Conservation (phyloP, 768 basidiomycete species). For the Phlegmacium glaucopus region DNA sequence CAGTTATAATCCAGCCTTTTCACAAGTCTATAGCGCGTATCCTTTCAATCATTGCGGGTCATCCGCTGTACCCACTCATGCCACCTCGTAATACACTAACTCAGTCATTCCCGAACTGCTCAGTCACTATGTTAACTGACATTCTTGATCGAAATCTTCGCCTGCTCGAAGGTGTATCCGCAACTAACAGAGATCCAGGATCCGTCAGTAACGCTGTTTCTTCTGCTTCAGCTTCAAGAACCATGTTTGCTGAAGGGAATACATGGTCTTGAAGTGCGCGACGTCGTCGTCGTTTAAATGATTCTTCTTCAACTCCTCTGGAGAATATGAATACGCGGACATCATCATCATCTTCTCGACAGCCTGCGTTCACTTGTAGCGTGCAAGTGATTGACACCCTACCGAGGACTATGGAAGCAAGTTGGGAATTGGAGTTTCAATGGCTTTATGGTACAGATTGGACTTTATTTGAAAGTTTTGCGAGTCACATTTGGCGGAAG, state of each 20-base stretch:
- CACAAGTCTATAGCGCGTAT: conserved; percentile 33
- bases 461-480: conserved; percentile 61
- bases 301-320: background rate
- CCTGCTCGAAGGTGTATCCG: background rate
- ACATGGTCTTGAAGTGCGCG: conserved; percentile 69
- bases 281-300: conserved; percentile 16
- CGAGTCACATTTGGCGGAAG: conserved; percentile 59
- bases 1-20: background rate
- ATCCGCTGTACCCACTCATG: conserved; percentile 47
- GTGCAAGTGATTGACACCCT: conserved; percentile 8
- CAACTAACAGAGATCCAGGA: background rate
- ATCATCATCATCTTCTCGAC: background rate
- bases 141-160: background rate
- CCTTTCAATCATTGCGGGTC: conserved; percentile 27
- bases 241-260: conserved; percentile 18
- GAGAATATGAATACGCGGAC: background rate
- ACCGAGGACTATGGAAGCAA: too few species aligned
- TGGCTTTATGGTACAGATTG: conserved; percentile 66
- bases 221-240: too few species aligned
- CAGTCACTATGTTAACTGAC: background rate
- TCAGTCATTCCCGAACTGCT: conserved; percentile 31
- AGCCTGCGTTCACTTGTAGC: conserved; percentile 18
- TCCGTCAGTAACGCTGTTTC: background rate
- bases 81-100: conserved; percentile 56
- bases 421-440: conserved; percentile 38